Percentiles rank a stretch among this genome's conserved stretches.
phyloP scores from a whole-genome alignment of 208 protist species.

The Acanthamoeba culbertsoni region DNA sequence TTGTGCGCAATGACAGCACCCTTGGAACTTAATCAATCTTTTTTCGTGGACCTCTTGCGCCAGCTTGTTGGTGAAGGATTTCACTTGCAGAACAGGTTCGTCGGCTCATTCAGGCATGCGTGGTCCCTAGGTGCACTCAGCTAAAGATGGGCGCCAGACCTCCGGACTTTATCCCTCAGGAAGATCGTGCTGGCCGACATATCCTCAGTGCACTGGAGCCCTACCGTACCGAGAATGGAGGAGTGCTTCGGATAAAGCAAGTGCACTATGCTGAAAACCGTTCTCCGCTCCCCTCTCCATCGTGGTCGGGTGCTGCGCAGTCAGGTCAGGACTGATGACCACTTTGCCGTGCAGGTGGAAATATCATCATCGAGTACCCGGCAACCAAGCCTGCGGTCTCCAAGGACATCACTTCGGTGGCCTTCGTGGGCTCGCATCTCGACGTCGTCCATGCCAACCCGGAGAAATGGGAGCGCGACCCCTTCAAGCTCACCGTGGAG shows the following conservation, averaged over 20 bases:
- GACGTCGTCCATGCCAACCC: conserved; percentile 79
- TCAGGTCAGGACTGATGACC: neutral
- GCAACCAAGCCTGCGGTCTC: neutral
- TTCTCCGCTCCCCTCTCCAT: neutral
- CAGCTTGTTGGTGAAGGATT: neutral
- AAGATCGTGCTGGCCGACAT: neutral
- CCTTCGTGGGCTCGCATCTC: conserved; percentile 79
- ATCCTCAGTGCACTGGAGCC: neutral
- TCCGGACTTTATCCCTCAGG: neutral
- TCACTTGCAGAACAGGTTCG: neutral
- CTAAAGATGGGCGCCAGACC: neutral
- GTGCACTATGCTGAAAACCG: neutral
- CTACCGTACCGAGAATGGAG: neutral
- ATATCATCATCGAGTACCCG: conserved; percentile 25
- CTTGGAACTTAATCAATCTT: neutral
- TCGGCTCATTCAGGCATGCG: no score
- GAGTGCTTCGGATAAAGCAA: neutral
- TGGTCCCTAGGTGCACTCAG: no score
- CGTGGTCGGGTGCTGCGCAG: neutral
- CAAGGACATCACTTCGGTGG: conserved; percentile 48
- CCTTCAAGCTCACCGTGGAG: conserved; percentile 75
- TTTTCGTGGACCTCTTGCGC: neutral
- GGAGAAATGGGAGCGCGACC: conserved; percentile 71
- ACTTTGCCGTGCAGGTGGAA: neutral
- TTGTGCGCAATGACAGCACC: neutral